Evolutionary conservation across 306 rosid species (phyloP).

Genomic region (Vigna reflexopilosa): DNA sequence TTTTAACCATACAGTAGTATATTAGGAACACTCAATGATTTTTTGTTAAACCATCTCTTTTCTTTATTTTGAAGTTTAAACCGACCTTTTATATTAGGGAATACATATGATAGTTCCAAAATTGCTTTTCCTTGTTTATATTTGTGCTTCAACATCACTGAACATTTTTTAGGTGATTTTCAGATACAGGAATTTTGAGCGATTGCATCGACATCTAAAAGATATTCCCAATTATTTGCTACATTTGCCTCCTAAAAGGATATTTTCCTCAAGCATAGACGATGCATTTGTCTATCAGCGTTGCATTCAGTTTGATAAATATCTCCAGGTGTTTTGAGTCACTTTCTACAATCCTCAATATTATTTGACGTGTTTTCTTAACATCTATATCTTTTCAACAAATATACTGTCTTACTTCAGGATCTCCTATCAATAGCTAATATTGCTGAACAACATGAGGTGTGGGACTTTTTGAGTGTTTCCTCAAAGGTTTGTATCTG

Average conservation of each 20-base stretch:
- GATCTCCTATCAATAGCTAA: conserved; percentile 91
- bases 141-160: conserved; percentile 26
- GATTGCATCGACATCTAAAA: conserved; percentile 90
- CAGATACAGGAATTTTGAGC: conserved; percentile 98
- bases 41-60: not conserved
- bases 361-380: conserved; percentile 13
- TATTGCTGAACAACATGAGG: conserved; percentile 97
- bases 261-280: conserved; percentile 97
- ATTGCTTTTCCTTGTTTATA: conserved; percentile 19
- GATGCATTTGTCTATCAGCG: conserved; percentile 97
- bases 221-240: conserved; percentile 88
- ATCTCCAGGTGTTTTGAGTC: conserved; percentile 73
- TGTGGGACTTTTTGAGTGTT: conserved; percentile 94
- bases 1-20: conserved; percentile 11
- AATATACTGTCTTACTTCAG: conserved; percentile 53
- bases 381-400: conserved; percentile 36
- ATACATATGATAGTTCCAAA: conserved; percentile 31
- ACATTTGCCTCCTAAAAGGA: conserved; percentile 96
- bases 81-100: conserved; percentile 17
- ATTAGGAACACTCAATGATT: not conserved
- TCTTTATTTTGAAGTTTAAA: not conserved
- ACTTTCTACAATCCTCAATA: conserved; percentile 36
- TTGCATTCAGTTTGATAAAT: conserved; percentile 91
- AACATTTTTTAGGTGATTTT: conserved; percentile 34
- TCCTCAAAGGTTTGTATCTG: conserved; percentile 80